Percentiles rank a stretch among this genome's conserved stretches.
These are phyloP conservation scores for Pseudogymnoascus destructans DNA, from an alignment of 2,329 filamentous ascomycete genomes.

Conservation along the genomic window DNA sequence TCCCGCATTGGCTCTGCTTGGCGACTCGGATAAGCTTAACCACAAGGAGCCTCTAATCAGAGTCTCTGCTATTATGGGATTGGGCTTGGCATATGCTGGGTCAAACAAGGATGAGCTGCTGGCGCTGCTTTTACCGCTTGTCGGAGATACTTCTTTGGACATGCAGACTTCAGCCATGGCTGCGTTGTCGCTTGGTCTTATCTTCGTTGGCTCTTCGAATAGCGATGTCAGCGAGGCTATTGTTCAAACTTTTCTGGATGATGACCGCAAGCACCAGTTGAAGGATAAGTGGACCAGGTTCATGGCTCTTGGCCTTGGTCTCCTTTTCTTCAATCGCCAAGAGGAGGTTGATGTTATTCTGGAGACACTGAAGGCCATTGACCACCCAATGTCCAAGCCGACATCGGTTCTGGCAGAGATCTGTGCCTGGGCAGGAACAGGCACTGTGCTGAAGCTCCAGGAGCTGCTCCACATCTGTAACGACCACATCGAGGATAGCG, in stretches of 20 bases:
- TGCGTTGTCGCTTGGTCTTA: conserved; percentile 74
- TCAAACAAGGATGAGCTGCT: conserved; percentile 85
- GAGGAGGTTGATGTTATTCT: conserved; percentile 98
- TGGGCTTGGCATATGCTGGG: conserved; percentile 87
- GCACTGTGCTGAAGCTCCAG: conserved; percentile 92
- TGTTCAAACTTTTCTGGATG: conserved; percentile 82
- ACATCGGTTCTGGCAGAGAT: conserved; percentile 89
- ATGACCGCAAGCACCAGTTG: conserved; percentile 77
- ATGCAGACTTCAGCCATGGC: conserved; percentile 98
- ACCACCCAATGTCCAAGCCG: conserved; percentile 94
- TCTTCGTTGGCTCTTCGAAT: conserved; percentile 87
- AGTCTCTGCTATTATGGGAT: conserved; percentile 84
- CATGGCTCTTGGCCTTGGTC: conserved; percentile 81
- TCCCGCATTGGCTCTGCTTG: conserved; percentile 75
- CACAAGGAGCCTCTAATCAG: conserved; percentile 66
- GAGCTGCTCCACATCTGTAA: conserved; percentile 97
- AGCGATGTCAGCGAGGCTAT: conserved; percentile 86
- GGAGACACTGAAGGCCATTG: conserved; percentile 91
- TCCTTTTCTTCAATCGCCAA: conserved; percentile 91
- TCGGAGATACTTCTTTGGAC: conserved; percentile 68
- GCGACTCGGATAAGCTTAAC: conserved; percentile 66
- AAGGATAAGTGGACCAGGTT: conserved; percentile 99
- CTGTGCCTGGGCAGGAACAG: conserved; percentile 95
- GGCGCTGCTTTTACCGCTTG: conserved; percentile 72
- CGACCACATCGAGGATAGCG: conserved; percentile 86